phyloP scores from a whole-genome alignment of 2,329 filamentous ascomycete genomes.

The Pseudocercospora crystallina region DNA sequence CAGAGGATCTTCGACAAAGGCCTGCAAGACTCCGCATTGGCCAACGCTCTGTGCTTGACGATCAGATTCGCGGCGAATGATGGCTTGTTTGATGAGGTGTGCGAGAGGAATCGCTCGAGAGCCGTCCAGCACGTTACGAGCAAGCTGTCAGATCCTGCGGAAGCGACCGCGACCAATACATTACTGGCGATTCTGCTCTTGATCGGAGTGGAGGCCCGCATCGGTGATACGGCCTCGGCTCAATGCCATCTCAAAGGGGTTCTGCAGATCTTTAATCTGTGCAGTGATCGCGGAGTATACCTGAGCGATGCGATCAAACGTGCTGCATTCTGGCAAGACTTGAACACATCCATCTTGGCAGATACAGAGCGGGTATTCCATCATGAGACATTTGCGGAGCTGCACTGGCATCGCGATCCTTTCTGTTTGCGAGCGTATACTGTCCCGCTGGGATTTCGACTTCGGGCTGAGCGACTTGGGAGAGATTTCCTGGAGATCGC shows the following conservation, averaged over 20 bases:
- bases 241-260: neutral
- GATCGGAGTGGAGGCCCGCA: neutral
- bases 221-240: neutral
- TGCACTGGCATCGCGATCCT: slow-evolving; percentile 1
- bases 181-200: neutral
- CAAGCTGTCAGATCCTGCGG: neutral
- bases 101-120: neutral
- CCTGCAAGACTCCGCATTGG: neutral
- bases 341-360: neutral
- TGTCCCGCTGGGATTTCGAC: neutral
- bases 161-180: neutral
- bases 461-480: neutral
- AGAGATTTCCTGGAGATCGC: neutral
- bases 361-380: neutral
- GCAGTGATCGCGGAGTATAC: neutral
- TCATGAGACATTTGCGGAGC: neutral
- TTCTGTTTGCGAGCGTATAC: neutral
- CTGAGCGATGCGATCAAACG: neutral
- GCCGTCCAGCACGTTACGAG: neutral
- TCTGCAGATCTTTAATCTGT: neutral
- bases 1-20: neutral
- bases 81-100: neutral
- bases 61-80: neutral
- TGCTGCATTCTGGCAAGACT: neutral
- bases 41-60: neutral